A percentile compares a stretch with the other conserved stretches of the same genome.
These are phyloP conservation scores for Pythium apleroticum DNA, from an alignment of 352 stramenopile genomes.

Conservation along the genomic window DNA sequence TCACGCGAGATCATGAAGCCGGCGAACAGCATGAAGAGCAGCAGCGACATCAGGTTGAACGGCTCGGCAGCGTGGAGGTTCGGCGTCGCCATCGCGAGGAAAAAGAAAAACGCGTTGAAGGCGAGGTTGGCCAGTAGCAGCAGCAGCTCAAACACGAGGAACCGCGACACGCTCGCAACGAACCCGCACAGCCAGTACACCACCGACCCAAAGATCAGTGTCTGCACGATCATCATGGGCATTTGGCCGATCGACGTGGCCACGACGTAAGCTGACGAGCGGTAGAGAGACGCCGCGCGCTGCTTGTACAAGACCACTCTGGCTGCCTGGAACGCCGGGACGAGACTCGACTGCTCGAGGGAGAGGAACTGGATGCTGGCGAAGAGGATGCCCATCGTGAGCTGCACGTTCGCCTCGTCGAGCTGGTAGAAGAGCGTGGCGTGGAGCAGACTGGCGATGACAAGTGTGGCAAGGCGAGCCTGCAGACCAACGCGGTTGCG, in stretches of 20 bases:
- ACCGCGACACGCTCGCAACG: slow-evolving; percentile 40
- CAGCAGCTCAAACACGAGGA: slow-evolving; percentile 74
- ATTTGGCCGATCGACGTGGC: slow-evolving; percentile 47
- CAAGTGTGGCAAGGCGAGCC: slow-evolving; percentile 41
- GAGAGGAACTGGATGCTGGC: slow-evolving; percentile 80
- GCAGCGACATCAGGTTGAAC: slow-evolving; percentile 49
- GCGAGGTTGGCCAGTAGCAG: slow-evolving; percentile 65
- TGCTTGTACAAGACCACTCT: slow-evolving; percentile 88
- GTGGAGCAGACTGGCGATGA: slow-evolving; percentile 57
- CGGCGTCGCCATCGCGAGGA: slow-evolving; percentile 39
- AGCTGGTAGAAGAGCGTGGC: slow-evolving; percentile 55
- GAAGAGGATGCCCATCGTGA: slow-evolving; percentile 85
- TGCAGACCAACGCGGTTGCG: slow-evolving; percentile 54
- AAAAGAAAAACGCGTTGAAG: slow-evolving; percentile 55
- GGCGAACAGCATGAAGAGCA: slow-evolving; percentile 66
- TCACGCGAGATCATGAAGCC: slow-evolving; percentile 63
- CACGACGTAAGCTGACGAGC: slow-evolving; percentile 76
- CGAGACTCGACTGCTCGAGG: slow-evolving; percentile 71
- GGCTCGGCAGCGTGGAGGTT: slow-evolving; percentile 57
- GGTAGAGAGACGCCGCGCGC: slow-evolving; percentile 82
- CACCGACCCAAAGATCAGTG: slow-evolving; percentile 83
- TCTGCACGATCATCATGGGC: slow-evolving; percentile 63
- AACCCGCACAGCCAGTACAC: slow-evolving; percentile 89
- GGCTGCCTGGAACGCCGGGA: slow-evolving; percentile 80
- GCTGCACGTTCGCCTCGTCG: slow-evolving; percentile 45